These are phyloP conservation scores for Avena insularis DNA, from an alignment of 176 grass and related monocot genomes.

Conservation along the genomic window DNA sequence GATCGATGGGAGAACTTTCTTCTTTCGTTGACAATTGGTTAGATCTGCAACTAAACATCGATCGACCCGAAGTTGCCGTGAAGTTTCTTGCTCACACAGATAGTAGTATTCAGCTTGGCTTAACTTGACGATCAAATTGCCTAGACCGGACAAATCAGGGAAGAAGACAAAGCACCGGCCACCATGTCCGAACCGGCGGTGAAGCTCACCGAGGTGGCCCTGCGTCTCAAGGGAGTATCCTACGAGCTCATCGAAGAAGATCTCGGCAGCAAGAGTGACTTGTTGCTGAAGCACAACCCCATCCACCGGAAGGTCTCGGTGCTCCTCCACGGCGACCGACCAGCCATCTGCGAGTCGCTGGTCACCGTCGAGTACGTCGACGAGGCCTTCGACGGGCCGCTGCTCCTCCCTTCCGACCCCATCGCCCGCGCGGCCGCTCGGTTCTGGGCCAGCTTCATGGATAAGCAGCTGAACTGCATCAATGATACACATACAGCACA, in stretches of 20 bases:
- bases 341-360: not conserved
- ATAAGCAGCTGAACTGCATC: not conserved
- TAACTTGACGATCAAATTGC: not conserved
- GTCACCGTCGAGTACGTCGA: constrained; percentile 46
- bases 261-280: constrained; percentile 48
- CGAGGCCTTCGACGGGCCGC: constrained; percentile 16
- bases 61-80: not conserved
- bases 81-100: not conserved
- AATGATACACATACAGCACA: not conserved
- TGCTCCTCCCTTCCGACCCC: not conserved
- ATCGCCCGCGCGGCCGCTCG: not conserved
- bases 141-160: not conserved
- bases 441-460: constrained; percentile 51
- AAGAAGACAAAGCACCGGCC: not conserved
- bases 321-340: constrained; percentile 38
- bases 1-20: not conserved
- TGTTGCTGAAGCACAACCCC: constrained; percentile 50
- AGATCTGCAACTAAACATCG: not conserved
- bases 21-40: too few relatives aligned
- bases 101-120: too few relatives aligned
- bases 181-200: not conserved
- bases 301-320: constrained; percentile 52
- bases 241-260: not conserved
- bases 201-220: not conserved
- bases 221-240: constrained; percentile 8